Conservation (phyloP, 2,329 filamentous ascomycete genomes). For the Clonostachys solani region DNA sequence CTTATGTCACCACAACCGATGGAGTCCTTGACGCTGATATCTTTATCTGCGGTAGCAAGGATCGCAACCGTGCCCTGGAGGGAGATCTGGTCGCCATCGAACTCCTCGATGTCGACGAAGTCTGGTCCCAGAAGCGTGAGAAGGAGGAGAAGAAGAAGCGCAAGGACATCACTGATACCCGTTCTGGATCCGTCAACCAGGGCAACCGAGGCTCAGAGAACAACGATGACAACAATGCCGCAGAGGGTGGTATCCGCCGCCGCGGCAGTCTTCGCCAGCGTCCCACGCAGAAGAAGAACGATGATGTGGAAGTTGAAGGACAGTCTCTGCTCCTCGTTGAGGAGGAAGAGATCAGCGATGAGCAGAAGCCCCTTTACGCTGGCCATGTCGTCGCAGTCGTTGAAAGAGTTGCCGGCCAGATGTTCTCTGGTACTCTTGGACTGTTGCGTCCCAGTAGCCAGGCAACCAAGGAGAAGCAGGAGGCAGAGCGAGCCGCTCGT, state of each 20-base stretch:
- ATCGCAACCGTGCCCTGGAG: conserved; percentile 93
- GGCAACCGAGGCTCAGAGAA: conserved; percentile 60
- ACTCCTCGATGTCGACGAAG: conserved; percentile 94
- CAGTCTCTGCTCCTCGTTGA: conserved; percentile 95
- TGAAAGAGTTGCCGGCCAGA: conserved; percentile 94
- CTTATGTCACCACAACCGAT: conserved; percentile 92
- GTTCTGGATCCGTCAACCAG: conserved; percentile 70
- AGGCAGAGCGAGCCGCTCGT: conserved; percentile 88
- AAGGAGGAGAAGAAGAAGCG: conserved; percentile 99
- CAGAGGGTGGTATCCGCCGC: conserved; percentile 83
- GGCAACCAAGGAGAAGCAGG: conserved; percentile 98
- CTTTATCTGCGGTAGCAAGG: conserved; percentile 99
- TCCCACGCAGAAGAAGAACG: conserved; percentile 99
- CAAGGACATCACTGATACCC: conserved; percentile 95
- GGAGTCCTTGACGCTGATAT: conserved; percentile 90
- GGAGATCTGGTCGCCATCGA: conserved; percentile 95
- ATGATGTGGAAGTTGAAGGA: conserved; percentile 97
- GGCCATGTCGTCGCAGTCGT: conserved; percentile 97
- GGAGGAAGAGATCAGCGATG: conserved; percentile 97
- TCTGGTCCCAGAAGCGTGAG: conserved; percentile 97
- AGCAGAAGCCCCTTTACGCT: conserved; percentile 95
- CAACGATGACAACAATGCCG: conserved; percentile 57
- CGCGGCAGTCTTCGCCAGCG: conserved; percentile 94
- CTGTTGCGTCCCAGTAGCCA: conserved; percentile 94
- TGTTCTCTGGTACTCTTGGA: conserved; percentile 97